Percentiles rank a stretch among this genome's conserved stretches.
These are phyloP conservation scores for Leccinum obscurum DNA, from an alignment of 768 basidiomycete genomes.

Conservation along the genomic window DNA sequence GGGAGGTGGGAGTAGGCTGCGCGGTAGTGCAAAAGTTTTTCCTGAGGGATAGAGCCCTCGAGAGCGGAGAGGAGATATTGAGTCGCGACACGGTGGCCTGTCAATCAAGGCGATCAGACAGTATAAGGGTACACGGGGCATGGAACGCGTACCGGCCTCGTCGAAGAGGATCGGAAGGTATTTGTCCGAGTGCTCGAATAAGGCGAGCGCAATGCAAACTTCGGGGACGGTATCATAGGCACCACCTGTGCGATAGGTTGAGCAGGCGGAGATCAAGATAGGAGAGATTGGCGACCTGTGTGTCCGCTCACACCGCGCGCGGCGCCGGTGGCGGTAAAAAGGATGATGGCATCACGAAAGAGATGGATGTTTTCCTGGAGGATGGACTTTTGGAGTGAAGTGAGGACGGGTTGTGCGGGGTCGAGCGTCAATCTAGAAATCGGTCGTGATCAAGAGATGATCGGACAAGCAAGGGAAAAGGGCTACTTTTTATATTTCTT, in stretches of 20 bases:
- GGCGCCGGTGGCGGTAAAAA: slow-evolving; percentile 84
- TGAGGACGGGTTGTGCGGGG: slow-evolving; percentile 61
- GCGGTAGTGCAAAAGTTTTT: slow-evolving; percentile 83
- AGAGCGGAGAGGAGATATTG: slow-evolving; percentile 84
- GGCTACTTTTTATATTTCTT: slow-evolving; percentile 69
- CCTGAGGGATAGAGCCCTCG: slow-evolving; percentile 66
- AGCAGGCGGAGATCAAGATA: neutral
- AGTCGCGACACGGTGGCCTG: slow-evolving; percentile 88
- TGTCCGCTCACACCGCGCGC: slow-evolving; percentile 88
- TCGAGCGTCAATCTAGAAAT: slow-evolving; percentile 67
- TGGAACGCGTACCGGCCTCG: slow-evolving; percentile 64
- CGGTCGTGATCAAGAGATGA: slow-evolving; percentile 8
- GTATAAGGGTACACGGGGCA: neutral
- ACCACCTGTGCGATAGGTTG: slow-evolving; percentile 43
- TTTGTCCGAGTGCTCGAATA: slow-evolving; percentile 64
- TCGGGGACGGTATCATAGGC: slow-evolving; percentile 82
- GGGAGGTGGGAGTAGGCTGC: slow-evolving; percentile 85
- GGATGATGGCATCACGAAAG: slow-evolving; percentile 79
- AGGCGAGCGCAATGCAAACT: slow-evolving; percentile 72
- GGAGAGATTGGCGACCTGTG: slow-evolving; percentile 48
- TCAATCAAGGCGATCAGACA: slow-evolving; percentile 2
- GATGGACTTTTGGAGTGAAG: slow-evolving; percentile 56
- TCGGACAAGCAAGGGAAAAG: neutral
- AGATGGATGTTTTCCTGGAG: slow-evolving; percentile 75
- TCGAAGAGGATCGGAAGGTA: slow-evolving; percentile 75